Conservation (phyloP, 139 green algal genomes). For the Trebouxia sp. region DNA sequence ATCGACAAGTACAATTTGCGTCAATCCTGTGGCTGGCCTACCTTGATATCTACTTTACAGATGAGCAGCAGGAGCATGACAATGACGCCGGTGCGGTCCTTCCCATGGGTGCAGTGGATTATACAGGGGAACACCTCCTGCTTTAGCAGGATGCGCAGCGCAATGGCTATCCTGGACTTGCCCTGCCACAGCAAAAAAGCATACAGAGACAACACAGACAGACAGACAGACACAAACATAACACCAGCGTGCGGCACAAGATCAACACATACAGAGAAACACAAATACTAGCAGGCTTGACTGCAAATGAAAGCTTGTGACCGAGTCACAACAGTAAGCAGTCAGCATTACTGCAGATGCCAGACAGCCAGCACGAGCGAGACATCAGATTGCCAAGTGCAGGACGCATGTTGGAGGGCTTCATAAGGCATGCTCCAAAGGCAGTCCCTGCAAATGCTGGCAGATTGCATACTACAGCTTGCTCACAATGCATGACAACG, state of each 20-base stretch:
- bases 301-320: no score
- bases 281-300: no score
- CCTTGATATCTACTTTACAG: conserved; percentile 40
- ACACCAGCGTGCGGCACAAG: neutral
- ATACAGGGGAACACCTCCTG: conserved; percentile 37
- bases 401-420: no score
- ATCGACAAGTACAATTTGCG: neutral
- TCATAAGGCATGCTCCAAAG: neutral
- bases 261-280: no score
- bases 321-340: no score
- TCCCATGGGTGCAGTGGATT: conserved; percentile 61
- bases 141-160: conserved; percentile 41
- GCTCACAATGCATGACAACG: neutral
- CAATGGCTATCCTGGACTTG: conserved; percentile 36
- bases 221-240: neutral
- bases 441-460: neutral
- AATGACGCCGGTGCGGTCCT: conserved; percentile 59
- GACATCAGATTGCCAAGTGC: no score
- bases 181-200: conserved; percentile 22
- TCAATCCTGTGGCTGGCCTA: neutral
- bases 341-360: no score
- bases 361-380: no score
- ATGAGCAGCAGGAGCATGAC: conserved; percentile 56
- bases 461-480: neutral
- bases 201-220: neutral